Conservation (phyloP, 2,329 filamentous ascomycete genomes). For the Hypoxylon sp. region DNA sequence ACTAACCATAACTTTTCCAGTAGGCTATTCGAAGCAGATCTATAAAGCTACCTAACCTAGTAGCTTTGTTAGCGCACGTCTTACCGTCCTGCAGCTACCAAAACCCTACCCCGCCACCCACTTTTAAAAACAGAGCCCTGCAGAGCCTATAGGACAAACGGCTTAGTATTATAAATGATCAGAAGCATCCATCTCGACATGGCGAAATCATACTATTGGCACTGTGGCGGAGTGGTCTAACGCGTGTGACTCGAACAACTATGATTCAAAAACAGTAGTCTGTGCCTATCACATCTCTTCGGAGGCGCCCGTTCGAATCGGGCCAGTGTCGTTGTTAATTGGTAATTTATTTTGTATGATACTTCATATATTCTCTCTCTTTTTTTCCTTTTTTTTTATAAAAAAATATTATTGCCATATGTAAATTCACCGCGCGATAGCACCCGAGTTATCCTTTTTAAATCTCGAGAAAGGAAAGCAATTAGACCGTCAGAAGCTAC, state of each 20-base stretch:
- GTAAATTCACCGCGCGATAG: neutral
- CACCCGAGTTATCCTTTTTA: too few relatives aligned
- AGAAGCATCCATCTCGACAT: neutral
- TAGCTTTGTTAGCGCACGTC: neutral
- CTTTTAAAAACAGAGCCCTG: neutral
- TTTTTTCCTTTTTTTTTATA: too few relatives aligned
- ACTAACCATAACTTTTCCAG: neutral
- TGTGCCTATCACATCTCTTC: constrained; percentile 31
- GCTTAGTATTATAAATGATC: neutral
- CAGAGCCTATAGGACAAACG: neutral
- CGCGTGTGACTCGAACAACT: constrained; percentile 30
- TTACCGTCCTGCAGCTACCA: neutral
- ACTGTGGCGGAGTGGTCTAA: constrained; percentile 27
- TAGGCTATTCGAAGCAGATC: neutral
- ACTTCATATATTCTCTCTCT: too few relatives aligned
- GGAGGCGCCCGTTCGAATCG: constrained; percentile 38
- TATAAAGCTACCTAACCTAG: too few relatives aligned
- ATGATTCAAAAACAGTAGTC: neutral
- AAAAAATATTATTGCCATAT: neutral
- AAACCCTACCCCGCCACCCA: neutral
- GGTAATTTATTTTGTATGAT: constrained; percentile 3
- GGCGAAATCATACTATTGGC: neutral
- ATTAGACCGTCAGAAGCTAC: neutral
- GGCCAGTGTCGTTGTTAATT: constrained; percentile 21
- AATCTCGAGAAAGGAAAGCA: too few relatives aligned